Percentiles rank a stretch among this genome's conserved stretches.
phyloP scores from a whole-genome alignment of 1,284 basidiomycete genomes.

The Cerrena zonata region DNA sequence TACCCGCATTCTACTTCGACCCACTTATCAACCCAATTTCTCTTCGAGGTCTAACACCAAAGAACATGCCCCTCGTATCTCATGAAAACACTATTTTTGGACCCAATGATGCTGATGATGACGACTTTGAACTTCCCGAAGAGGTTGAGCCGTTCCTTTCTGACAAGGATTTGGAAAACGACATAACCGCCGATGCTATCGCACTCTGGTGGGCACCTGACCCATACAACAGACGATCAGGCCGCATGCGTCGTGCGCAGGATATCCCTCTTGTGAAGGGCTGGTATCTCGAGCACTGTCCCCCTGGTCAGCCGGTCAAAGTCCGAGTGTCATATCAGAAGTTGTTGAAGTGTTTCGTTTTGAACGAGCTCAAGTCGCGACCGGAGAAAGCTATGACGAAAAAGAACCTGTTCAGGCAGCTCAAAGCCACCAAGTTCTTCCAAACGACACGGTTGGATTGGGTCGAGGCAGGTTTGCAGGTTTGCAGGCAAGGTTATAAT shows the following conservation, averaged over 20 bases:
- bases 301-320: constrained; percentile 93
- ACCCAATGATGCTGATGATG: constrained; percentile 75
- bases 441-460: constrained; percentile 96
- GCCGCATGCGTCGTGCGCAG: constrained; percentile 88
- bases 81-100: constrained; percentile 94
- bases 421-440: constrained; percentile 99
- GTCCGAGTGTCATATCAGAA: constrained; percentile 99
- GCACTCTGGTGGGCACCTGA: constrained; percentile 98
- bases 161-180: constrained; percentile 79
- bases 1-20: constrained; percentile 99
- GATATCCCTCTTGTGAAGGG: constrained; percentile 95
- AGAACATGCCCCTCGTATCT: constrained; percentile 76
- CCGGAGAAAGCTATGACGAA: constrained; percentile 96
- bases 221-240: constrained; percentile 90
- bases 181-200: constrained; percentile 93
- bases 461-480: constrained; percentile 98
- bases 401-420: constrained; percentile 91
- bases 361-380: constrained; percentile 87
- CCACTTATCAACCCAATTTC: constrained; percentile 97
- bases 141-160: constrained; percentile 80
- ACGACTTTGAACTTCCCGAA: constrained; percentile 85
- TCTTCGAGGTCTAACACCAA: constrained; percentile 75
- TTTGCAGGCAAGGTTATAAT: constrained; percentile 97
- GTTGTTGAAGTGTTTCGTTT: constrained; percentile 90
- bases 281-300: constrained; percentile 98